phyloP scores from a whole-genome alignment of 2,329 filamentous ascomycete genomes.

The Westerdykella aurantiaca region DNA sequence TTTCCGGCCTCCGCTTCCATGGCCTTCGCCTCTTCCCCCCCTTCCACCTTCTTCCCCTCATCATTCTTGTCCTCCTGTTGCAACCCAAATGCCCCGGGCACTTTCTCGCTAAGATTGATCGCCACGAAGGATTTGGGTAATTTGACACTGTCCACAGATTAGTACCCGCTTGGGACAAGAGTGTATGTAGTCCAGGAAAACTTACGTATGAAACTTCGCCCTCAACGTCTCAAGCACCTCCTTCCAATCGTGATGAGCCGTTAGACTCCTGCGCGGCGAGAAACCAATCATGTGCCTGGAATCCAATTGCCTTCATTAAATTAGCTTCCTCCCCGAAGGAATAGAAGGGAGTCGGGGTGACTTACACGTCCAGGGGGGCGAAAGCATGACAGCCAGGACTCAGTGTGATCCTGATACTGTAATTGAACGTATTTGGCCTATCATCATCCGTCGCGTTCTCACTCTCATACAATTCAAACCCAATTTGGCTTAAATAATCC shows the following conservation, averaged over 20 bases:
- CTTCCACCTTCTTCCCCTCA: slow-evolving; percentile 1
- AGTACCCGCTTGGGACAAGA: slow-evolving; percentile 5
- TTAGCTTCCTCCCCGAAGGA: neutral
- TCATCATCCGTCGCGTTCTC: slow-evolving; percentile 59
- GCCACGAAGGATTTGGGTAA: slow-evolving; percentile 48
- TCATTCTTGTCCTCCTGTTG: neutral
- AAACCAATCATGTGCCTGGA: slow-evolving; percentile 95
- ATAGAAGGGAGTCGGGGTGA: slow-evolving; percentile 1
- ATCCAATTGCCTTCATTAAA: slow-evolving; percentile 61
- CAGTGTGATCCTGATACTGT: slow-evolving; percentile 93
- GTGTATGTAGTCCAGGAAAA: slow-evolving; percentile 10
- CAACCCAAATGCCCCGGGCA: slow-evolving; percentile 39
- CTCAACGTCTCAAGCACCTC: slow-evolving; percentile 92
- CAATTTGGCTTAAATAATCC: slow-evolving; percentile 95
- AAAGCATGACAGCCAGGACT: slow-evolving; percentile 94
- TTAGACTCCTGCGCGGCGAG: slow-evolving; percentile 82
- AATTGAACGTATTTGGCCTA: slow-evolving; percentile 73
- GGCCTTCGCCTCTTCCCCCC: neutral
- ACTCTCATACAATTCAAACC: slow-evolving; percentile 95
- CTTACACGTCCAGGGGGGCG: slow-evolving; percentile 79
- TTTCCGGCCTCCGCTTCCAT: too few species aligned
- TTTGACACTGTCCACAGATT: slow-evolving; percentile 36
- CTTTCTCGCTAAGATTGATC: slow-evolving; percentile 46
- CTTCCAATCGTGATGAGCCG: slow-evolving; percentile 90
- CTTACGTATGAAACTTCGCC: slow-evolving; percentile 90